Base-by-base conservation (phyloP, 306 rosid genomes). In the Dalbergia cultrata region DNA sequence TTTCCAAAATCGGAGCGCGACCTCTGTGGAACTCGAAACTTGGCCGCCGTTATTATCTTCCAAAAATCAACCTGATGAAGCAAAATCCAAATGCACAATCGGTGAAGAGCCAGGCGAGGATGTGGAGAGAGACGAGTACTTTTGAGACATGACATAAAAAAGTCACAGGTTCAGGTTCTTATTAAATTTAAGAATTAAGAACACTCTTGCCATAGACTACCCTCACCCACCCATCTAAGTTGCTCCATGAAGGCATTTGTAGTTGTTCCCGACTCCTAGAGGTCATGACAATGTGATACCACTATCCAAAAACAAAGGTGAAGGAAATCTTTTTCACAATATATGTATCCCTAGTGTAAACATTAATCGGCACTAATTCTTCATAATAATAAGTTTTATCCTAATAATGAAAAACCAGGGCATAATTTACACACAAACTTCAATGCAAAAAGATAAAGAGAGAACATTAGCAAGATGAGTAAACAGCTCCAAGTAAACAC, bases 291-390 rank as follows among this genome's bases (percentile, higher is more conserved):
- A 19, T 3, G 43, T 7, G 44, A n/a, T 26, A 3, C 31, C 31
- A 26, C 80, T 12, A 12, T 58, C 59, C 70, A 78, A 35, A 65
- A 66, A 19, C 9, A 66, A 53, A 39, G 13, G 69, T 2, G 31
- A 65, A 76, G 62, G 18, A 35, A 7, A 9, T 9, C 16, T 9
- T 34, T 5, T 31, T n/a, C 50, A 56, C 41, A 13, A 17, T 2
- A 45, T 63, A 10, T 3, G 10, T 37, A 26, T 26, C 50, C 50
- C 19, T 10, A 11, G 49, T 41, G 37, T 56, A 57, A 68, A 68
- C 64, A 58, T 18, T 57, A 60, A 45, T 19, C 18, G 7, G 52
- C 41, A 10, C 14, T 17, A 0, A 35, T 50, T 26, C 22, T 5
- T 13, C 12, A 49, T 16, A 8, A 18, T 14, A 9, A 41, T 26